These are phyloP conservation scores for Candida sojae DNA, from an alignment of 1,139 yeast genomes.

Conservation along the genomic window DNA sequence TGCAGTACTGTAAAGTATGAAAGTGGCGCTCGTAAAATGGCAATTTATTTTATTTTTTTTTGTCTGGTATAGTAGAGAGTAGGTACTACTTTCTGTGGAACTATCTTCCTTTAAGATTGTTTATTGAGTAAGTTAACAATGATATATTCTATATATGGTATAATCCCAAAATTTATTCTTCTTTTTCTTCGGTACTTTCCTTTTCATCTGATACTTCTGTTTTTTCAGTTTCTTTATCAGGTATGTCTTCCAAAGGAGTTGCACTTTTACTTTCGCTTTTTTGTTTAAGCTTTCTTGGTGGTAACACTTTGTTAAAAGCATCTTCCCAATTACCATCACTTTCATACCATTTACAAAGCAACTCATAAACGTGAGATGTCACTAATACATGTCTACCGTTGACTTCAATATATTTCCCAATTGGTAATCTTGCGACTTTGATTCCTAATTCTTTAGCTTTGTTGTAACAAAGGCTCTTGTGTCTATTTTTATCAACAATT, in stretches of 20 bases:
- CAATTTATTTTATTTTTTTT: background rate
- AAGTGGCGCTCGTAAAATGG: no score
- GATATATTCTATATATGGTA: background rate
- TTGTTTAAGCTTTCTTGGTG: constrained; percentile 64
- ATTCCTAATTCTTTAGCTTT: constrained; percentile 79
- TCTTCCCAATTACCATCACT: constrained; percentile 70
- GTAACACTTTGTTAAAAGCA: constrained; percentile 84
- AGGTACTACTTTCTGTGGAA: no score
- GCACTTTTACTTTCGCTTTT: constrained; percentile 7
- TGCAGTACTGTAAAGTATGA: no score
- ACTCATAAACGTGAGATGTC: constrained; percentile 90
- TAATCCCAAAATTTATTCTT: background rate
- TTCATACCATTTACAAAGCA: constrained; percentile 81
- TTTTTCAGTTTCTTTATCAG: constrained; percentile 7
- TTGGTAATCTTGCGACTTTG: constrained; percentile 78
- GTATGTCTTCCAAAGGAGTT: constrained; percentile 7
- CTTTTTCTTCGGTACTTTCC: background rate
- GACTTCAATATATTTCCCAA: constrained; percentile 78
- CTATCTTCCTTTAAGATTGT: no score
- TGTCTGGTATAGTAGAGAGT: no score
- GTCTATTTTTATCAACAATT: constrained; percentile 92
- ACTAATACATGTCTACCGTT: constrained; percentile 90
- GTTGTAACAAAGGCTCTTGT: constrained; percentile 76
- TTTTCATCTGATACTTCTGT: constrained; percentile 8
- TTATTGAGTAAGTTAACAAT: no score